A percentile compares a stretch with the other conserved stretches of the same genome.
phyloP scores from a whole-genome alignment of 2,329 filamentous ascomycete species.

The Lasiodiplodia theobromae region DNA sequence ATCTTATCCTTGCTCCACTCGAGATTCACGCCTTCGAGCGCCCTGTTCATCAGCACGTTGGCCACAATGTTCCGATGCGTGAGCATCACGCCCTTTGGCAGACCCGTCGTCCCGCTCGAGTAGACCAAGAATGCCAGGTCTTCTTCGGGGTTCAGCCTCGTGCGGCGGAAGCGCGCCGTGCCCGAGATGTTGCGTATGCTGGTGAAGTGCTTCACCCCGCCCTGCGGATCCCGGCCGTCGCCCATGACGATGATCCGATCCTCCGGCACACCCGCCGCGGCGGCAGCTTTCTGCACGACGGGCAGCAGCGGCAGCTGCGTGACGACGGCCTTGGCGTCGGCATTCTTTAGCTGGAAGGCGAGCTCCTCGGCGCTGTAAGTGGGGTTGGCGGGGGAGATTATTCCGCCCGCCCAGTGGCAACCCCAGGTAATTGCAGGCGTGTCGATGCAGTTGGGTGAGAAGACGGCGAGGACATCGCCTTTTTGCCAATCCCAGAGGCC shows the following conservation, averaged over 20 bases:
- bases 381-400: slow-evolving; percentile 86
- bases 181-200: slow-evolving; percentile 70
- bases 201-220: slow-evolving; percentile 73
- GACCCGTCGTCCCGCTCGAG: slow-evolving; percentile 86
- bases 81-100: slow-evolving; percentile 90
- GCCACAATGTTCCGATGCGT: slow-evolving; percentile 83
- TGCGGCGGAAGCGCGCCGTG: slow-evolving; percentile 64
- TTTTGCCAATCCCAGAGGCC: slow-evolving; percentile 79
- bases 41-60: slow-evolving; percentile 62
- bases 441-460: slow-evolving; percentile 86
- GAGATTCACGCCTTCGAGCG: slow-evolving; percentile 55
- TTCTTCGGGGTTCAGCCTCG: slow-evolving; percentile 70
- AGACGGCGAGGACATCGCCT: slow-evolving; percentile 83
- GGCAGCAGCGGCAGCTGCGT: slow-evolving; percentile 75
- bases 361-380: slow-evolving; percentile 85
- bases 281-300: slow-evolving; percentile 71
- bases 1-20: slow-evolving; percentile 72
- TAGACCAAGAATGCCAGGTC: slow-evolving; percentile 89
- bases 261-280: slow-evolving; percentile 71
- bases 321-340: slow-evolving; percentile 74
- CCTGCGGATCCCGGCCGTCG: slow-evolving; percentile 66
- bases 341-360: slow-evolving; percentile 82
- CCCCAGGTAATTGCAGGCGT: slow-evolving; percentile 80
- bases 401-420: slow-evolving; percentile 80
- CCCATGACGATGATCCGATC: slow-evolving; percentile 80